These are phyloP conservation scores for Petunia axillaris DNA, from an alignment of 257 asterid species.

Conservation along the genomic window DNA sequence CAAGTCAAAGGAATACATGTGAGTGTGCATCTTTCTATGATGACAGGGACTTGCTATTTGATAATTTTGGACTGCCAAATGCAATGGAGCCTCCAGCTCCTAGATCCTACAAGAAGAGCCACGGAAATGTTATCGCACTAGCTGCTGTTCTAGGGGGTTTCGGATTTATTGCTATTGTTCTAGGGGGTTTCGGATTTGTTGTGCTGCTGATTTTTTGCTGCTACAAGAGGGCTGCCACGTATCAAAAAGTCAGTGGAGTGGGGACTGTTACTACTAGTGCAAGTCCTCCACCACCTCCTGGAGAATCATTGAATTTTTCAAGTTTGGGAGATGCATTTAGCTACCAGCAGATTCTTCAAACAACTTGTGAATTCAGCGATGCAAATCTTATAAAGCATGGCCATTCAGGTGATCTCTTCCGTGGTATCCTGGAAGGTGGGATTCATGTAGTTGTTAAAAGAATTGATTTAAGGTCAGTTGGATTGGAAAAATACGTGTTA, in stretches of 20 bases:
- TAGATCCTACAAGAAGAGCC: slow-evolving; percentile 46
- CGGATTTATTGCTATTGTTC: slow-evolving; percentile 56
- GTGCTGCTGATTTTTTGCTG: slow-evolving; percentile 53
- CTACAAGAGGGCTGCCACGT: slow-evolving; percentile 56
- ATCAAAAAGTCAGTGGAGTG: slow-evolving; percentile 61
- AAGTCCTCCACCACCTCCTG: slow-evolving; percentile 49
- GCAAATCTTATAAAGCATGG: slow-evolving; percentile 73
- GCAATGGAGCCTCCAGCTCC: slow-evolving; percentile 45
- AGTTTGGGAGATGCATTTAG: slow-evolving; percentile 73
- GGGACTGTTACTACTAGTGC: slow-evolving; percentile 69
- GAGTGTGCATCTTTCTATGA: slow-evolving; percentile 75
- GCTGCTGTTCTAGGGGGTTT: slow-evolving; percentile 76
- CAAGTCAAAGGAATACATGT: slow-evolving; percentile 57
- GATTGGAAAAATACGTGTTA: slow-evolving; percentile 58
- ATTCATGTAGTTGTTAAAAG: slow-evolving; percentile 70
- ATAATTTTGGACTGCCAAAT: slow-evolving; percentile 72
- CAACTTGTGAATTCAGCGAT: slow-evolving; percentile 65
- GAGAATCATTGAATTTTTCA: slow-evolving; percentile 50
- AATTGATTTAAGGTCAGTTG: slow-evolving; percentile 55
- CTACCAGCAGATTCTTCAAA: slow-evolving; percentile 78
- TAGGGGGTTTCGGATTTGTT: slow-evolving; percentile 26
- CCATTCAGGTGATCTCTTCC: slow-evolving; percentile 80
- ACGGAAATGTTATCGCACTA: slow-evolving; percentile 50
- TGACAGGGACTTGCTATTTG: slow-evolving; percentile 67
- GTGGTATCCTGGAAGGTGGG: slow-evolving; percentile 78